Conservation (phyloP, 2,329 filamentous ascomycete genomes). For the Aspergillus sp. region DNA sequence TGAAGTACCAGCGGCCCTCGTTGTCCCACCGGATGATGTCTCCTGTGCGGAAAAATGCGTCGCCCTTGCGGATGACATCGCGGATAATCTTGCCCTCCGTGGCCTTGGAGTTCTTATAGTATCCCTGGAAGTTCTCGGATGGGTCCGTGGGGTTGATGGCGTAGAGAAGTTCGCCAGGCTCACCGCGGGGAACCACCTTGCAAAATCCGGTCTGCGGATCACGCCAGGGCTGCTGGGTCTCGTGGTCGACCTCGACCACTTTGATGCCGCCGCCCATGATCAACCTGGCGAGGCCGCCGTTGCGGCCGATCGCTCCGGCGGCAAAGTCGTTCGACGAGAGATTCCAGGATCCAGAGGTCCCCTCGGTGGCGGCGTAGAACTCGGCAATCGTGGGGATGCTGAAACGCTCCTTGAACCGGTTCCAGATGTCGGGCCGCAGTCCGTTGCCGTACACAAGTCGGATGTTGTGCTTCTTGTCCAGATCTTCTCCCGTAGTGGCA, state of each 20-base stretch:
- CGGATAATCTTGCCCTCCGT: conserved; percentile 72
- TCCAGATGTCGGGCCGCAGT: conserved; percentile 81
- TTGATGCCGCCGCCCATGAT: conserved; percentile 53
- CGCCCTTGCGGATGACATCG: conserved; percentile 70
- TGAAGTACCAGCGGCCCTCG: conserved; percentile 75
- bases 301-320: conserved; percentile 75
- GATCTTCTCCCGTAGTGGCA: conserved; percentile 61
- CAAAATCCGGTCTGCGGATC: conserved; percentile 70
- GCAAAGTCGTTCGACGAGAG: conserved; percentile 68
- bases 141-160: conserved; percentile 66
- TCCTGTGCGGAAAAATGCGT: conserved; percentile 82
- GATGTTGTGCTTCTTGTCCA: conserved; percentile 73
- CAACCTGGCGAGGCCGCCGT: conserved; percentile 60
- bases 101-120: conserved; percentile 71
- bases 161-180: conserved; percentile 74
- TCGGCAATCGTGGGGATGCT: conserved; percentile 71
- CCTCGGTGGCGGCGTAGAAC: conserved; percentile 80
- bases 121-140: conserved; percentile 71
- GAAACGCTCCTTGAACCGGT: conserved; percentile 77
- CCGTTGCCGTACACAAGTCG: conserved; percentile 80
- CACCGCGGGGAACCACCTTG: conserved; percentile 54
- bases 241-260: conserved; percentile 69
- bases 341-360: conserved; percentile 69
- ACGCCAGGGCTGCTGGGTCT: conserved; percentile 66
- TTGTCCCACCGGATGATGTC: conserved; percentile 71